Evolutionary conservation across 148 eudicot species (phyloP).

Genomic region (Oxyria digyna): DNA sequence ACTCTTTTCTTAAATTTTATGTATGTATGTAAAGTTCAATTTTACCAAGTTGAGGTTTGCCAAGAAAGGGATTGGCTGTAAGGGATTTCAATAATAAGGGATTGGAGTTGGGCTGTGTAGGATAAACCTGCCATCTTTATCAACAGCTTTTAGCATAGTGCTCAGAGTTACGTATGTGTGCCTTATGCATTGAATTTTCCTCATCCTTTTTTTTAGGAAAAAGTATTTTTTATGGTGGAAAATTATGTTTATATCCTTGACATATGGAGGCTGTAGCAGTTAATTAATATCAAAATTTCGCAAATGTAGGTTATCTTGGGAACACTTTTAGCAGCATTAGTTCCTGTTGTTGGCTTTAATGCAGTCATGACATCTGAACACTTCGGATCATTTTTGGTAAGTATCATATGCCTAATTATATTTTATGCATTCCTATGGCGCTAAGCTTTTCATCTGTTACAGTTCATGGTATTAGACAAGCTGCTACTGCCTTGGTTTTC

Average conservation of each 20-base stretch:
- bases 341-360: conserved; percentile 98
- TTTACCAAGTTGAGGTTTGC: no score
- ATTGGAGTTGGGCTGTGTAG: neutral
- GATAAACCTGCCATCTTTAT: neutral
- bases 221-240: neutral
- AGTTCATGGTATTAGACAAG: neutral
- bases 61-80: no score
- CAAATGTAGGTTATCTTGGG: conserved; percentile 83
- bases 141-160: neutral
- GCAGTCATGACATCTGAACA: conserved; percentile 97
- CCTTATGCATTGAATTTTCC: neutral
- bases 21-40: neutral
- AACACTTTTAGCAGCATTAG: conserved; percentile 84
- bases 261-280: neutral
- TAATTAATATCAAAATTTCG: neutral
- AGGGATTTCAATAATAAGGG: no score
- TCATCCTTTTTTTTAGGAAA: neutral
- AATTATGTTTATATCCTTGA: neutral
- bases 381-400: conserved; percentile 95
- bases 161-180: neutral
- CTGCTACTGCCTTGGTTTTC: neutral
- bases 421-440: neutral
- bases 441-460: neutral
- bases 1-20: neutral
- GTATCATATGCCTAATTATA: conserved; percentile 2